These are phyloP conservation scores for Xylariaceae sp. DNA, from an alignment of 2,329 filamentous ascomycete genomes.

Conservation along the genomic window DNA sequence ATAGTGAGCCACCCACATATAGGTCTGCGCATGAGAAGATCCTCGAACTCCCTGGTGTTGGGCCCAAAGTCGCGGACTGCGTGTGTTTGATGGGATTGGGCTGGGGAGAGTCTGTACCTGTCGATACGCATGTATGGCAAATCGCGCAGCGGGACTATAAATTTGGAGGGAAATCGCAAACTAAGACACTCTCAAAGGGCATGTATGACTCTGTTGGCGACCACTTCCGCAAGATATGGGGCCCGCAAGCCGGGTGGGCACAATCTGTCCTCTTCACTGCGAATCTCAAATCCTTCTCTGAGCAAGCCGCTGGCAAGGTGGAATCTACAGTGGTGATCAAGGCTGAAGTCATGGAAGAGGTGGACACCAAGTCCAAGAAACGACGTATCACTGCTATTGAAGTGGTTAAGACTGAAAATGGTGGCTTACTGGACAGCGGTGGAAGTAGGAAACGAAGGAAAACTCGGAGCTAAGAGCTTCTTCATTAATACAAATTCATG, in stretches of 20 bases:
- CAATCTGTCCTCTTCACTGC: constrained; percentile 96
- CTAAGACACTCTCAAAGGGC: constrained; percentile 77
- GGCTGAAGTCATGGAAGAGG: constrained; percentile 26
- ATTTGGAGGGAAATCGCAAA: constrained; percentile 80
- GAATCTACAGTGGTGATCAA: constrained; percentile 25
- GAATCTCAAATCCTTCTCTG: constrained; percentile 80
- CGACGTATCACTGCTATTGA: constrained; percentile 14
- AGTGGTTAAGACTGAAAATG: constrained; percentile 19
- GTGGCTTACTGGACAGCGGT: constrained; percentile 7
- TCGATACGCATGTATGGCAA: constrained; percentile 98
- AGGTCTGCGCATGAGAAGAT: constrained; percentile 76
- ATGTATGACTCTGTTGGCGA: constrained; percentile 89
- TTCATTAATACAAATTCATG: not conserved
- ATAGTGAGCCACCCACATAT: constrained; percentile 59
- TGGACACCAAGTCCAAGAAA: constrained; percentile 17
- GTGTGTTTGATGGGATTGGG: constrained; percentile 94
- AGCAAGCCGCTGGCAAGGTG: constrained; percentile 46
- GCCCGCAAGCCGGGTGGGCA: constrained; percentile 91
- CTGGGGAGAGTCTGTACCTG: constrained; percentile 91
- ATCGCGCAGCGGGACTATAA: constrained; percentile 95
- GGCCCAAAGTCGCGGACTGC: constrained; percentile 95
- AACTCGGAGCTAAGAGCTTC: constrained; percentile 12
- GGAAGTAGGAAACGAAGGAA: constrained; percentile 19
- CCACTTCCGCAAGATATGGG: constrained; percentile 87
- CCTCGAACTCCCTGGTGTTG: constrained; percentile 78